Conservation (phyloP, 2,329 filamentous ascomycete species). For the Phyllosticta ampelicida region DNA sequence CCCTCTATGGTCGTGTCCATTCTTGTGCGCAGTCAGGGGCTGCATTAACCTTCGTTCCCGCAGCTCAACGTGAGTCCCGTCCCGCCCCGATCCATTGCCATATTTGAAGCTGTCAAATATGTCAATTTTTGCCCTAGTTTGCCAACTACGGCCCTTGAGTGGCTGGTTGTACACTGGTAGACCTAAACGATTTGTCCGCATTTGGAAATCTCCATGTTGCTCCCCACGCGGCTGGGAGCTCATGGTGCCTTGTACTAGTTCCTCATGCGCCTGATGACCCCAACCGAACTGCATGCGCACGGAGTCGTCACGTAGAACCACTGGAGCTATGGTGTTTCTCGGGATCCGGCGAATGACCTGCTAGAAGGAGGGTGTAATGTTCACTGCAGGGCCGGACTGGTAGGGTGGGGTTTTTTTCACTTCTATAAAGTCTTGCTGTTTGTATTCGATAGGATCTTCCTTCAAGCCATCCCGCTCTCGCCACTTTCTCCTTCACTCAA, state of each 20-base stretch:
- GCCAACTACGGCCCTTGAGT: neutral
- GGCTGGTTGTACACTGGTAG: neutral
- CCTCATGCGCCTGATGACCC: neutral
- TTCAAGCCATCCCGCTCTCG: neutral
- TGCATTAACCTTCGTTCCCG: neutral
- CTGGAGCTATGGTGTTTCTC: neutral
- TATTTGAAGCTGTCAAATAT: neutral
- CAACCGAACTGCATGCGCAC: neutral
- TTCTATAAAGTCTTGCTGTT: conserved; percentile 1
- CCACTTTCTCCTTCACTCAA: neutral
- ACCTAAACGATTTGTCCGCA: neutral
- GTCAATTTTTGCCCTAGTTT: neutral
- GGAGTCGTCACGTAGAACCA: neutral
- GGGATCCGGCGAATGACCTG: conserved; percentile 8
- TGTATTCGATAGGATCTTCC: neutral
- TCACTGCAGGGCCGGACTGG: neutral
- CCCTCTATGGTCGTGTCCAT: neutral
- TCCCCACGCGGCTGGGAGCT: neutral
- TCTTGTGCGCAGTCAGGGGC: neutral
- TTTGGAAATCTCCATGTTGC: neutral
- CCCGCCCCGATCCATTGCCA: neutral
- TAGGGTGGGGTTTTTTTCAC: neutral
- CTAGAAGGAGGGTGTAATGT: neutral
- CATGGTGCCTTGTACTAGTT: neutral
- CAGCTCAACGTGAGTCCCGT: neutral